These are phyloP conservation scores for Diaporthe ilicicola DNA, from an alignment of 2,329 filamentous ascomycete species.

Conservation along the genomic window DNA sequence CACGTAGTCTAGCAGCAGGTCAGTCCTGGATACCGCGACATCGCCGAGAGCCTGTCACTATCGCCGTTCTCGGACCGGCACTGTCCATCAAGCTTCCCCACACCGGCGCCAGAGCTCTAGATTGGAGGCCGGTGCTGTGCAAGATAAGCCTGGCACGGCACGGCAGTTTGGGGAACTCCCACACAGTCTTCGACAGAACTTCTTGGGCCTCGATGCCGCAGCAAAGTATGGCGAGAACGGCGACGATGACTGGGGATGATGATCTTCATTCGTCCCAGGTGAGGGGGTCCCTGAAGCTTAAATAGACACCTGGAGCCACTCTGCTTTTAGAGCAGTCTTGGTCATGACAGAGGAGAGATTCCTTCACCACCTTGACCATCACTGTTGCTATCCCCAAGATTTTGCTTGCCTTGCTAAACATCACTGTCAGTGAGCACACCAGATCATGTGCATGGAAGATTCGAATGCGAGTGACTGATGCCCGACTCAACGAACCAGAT, in stretches of 20 bases:
- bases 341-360: not conserved
- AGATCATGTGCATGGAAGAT: not conserved
- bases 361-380: not conserved
- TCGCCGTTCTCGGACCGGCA: conserved; percentile 12
- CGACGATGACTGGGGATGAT: not conserved
- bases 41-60: not conserved
- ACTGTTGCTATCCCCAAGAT: no score
- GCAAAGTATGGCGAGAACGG: not conserved
- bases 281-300: not conserved
- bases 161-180: not conserved
- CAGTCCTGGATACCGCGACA: not conserved
- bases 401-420: not conserved
- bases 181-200: no score
- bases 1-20: no score
- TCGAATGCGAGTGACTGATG: not conserved
- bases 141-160: conserved; percentile 12
- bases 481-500: not conserved
- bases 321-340: not conserved
- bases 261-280: not conserved
- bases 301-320: not conserved
- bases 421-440: not conserved
- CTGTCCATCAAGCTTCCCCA: not conserved
- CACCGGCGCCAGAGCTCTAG: not conserved
- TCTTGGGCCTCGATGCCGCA: not conserved
- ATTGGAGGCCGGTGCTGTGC: not conserved